phyloP scores from a whole-genome alignment of 305 asterid species.

The Fraxinus albicans region DNA sequence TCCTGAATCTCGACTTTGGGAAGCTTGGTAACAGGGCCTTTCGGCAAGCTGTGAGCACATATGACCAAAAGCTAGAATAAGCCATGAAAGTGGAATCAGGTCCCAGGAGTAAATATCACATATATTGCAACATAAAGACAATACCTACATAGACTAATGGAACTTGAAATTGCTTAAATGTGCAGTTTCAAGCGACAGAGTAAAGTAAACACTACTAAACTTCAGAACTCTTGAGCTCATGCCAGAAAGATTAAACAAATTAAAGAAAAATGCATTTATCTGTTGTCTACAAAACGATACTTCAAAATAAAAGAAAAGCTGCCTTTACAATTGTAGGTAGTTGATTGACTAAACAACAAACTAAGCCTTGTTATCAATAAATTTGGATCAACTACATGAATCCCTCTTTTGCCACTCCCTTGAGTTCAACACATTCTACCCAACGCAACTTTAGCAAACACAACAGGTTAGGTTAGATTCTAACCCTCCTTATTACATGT shows the following conservation, averaged over 20 bases:
- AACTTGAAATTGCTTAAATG: constrained; percentile 19
- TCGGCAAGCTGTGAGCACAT: constrained; percentile 51
- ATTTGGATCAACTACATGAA: neutral
- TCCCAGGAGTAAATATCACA: constrained; percentile 15
- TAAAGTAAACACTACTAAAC: neutral
- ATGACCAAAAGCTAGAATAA: constrained; percentile 33
- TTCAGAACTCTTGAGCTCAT: constrained; percentile 8
- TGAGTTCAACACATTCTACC: neutral
- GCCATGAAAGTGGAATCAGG: constrained; percentile 27
- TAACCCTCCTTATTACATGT: neutral
- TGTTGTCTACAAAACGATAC: neutral
- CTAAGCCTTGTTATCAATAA: neutral
- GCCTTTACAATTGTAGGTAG: neutral
- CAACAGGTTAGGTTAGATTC: neutral
- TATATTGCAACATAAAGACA: constrained; percentile 11
- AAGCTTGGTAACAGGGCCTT: constrained; percentile 59
- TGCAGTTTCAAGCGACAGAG: constrained; percentile 6
- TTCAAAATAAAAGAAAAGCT: constrained; percentile 8
- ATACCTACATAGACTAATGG: neutral
- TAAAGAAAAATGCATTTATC: neutral
- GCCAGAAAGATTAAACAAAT: constrained; percentile 1
- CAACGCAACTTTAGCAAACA: neutral
- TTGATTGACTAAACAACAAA: neutral
- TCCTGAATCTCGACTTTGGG: constrained; percentile 73
- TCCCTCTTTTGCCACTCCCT: neutral